These are phyloP conservation scores for Medicago truncatula DNA, from an alignment of 306 rosid genomes.

Conservation along the genomic window DNA sequence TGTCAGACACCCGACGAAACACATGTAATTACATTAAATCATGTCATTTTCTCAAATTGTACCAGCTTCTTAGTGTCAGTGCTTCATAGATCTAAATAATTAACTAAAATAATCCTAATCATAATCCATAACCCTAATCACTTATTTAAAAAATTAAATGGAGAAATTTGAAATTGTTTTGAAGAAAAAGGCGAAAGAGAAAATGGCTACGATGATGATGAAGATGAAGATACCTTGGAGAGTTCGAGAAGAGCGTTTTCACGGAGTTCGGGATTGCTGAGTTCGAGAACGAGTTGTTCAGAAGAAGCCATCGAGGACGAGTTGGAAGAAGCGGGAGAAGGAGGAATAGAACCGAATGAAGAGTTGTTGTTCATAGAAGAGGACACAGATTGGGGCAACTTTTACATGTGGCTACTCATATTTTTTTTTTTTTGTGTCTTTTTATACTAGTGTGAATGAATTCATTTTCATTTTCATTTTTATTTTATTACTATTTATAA, in stretches of 20 bases:
- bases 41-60: too few species aligned
- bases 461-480: too few species aligned
- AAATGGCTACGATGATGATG: neutral
- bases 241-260: slow-evolving; percentile 59
- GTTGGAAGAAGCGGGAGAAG: slow-evolving; percentile 13
- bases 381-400: slow-evolving; percentile 43
- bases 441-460: too few species aligned
- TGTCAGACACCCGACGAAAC: too few species aligned
- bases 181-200: neutral
- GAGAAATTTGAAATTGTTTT: neutral
- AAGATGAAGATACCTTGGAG: slow-evolving; percentile 41
- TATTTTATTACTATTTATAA: too few species aligned
- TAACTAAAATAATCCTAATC: neutral
- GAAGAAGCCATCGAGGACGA: slow-evolving; percentile 71
- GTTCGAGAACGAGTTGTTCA: slow-evolving; percentile 56
- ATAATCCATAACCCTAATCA: slow-evolving; percentile 12
- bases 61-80: too few species aligned
- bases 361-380: slow-evolving; percentile 50
- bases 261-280: slow-evolving; percentile 56
- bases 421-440: too few species aligned
- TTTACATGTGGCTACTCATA: slow-evolving; percentile 35
- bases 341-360: slow-evolving; percentile 44
- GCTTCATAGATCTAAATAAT: neutral
- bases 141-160: neutral
- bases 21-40: too few species aligned